These are phyloP conservation scores for Pestalotiopsis sp. DNA, from an alignment of 2,329 filamentous ascomycete species.

Conservation along the genomic window DNA sequence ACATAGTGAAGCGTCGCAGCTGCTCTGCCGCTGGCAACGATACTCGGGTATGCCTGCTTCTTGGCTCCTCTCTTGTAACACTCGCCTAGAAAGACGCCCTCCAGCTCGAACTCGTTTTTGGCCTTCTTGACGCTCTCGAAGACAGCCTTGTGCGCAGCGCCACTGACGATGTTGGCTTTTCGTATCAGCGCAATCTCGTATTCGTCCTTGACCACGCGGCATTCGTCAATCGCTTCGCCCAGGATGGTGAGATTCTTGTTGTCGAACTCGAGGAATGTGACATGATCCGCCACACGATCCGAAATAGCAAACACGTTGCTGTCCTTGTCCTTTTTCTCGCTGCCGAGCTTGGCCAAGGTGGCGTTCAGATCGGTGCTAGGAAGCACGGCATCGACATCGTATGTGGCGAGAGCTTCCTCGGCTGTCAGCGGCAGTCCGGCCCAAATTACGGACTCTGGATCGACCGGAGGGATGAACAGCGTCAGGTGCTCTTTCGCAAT, in stretches of 20 bases:
- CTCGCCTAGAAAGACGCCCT: conserved; percentile 76
- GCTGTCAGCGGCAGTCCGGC: conserved; percentile 80
- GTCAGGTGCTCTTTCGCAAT: conserved; percentile 73
- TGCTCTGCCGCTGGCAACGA: conserved; percentile 78
- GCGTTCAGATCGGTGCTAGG: conserved; percentile 75
- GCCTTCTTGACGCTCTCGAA: conserved; percentile 64
- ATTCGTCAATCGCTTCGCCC: conserved; percentile 68
- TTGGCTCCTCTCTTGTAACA: conserved; percentile 77
- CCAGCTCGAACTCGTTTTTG: conserved; percentile 79
- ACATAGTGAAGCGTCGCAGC: conserved; percentile 89
- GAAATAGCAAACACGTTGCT: conserved; percentile 74
- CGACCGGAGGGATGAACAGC: conserved; percentile 87
- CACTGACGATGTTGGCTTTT: conserved; percentile 72
- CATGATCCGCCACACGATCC: conserved; percentile 72
- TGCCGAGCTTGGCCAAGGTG: conserved; percentile 61
- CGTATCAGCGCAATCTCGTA: conserved; percentile 75
- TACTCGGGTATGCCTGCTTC: conserved; percentile 86
- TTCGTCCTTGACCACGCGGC: conserved; percentile 72
- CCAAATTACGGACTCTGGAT: conserved; percentile 92
- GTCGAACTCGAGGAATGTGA: conserved; percentile 73
- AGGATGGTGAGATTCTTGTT: conserved; percentile 60
- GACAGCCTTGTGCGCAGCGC: conserved; percentile 66
- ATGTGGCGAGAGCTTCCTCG: conserved; percentile 74
- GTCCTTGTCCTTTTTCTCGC: conserved; percentile 31
- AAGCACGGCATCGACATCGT: conserved; percentile 80